phyloP scores from a whole-genome alignment of 2,329 filamentous ascomycete genomes.

The Cylindrodendrum hubeiense region DNA sequence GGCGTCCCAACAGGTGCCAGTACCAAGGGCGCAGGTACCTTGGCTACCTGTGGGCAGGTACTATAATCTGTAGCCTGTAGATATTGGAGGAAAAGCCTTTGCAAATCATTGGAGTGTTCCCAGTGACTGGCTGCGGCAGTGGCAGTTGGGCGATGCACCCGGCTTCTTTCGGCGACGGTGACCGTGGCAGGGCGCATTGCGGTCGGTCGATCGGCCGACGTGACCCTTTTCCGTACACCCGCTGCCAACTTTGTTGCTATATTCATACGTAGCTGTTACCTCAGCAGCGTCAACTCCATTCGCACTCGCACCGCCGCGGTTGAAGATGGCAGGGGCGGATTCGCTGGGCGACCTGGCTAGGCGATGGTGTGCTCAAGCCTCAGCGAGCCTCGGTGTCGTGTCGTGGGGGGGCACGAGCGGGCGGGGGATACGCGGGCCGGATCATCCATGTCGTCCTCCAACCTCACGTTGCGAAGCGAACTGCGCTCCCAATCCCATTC shows the following conservation, averaged over 20 bases:
- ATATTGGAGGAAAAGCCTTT: not conserved
- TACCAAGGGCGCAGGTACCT: conserved; percentile 1
- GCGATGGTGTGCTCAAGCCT: conserved; percentile 29
- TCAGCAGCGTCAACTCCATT: not conserved
- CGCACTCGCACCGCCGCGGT: no score
- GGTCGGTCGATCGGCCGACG: conserved; percentile 27
- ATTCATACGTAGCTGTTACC: not conserved
- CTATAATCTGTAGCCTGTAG: not conserved
- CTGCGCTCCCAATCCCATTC: conserved; percentile 13
- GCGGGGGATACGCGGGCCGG: conserved; percentile 20
- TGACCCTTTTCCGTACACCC: not conserved
- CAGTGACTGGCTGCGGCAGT: conserved; percentile 4
- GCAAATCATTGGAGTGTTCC: not conserved
- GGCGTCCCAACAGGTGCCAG: not conserved
- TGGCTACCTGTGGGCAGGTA: no score
- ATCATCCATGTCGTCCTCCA: conserved; percentile 18
- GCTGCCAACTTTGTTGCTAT: not conserved
- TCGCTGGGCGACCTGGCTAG: not conserved
- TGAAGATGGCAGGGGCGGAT: not conserved
- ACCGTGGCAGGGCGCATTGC: not conserved
- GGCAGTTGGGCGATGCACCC: conserved; percentile 16
- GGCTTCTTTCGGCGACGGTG: conserved; percentile 7
- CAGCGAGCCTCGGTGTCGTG: conserved; percentile 16
- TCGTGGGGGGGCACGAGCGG: conserved; percentile 4
- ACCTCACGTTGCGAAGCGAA: no score